Percentiles rank a stretch among this genome's conserved stretches.
These are phyloP conservation scores for Leccinum variicolor DNA, from an alignment of 768 basidiomycete species.

Conservation along the genomic window DNA sequence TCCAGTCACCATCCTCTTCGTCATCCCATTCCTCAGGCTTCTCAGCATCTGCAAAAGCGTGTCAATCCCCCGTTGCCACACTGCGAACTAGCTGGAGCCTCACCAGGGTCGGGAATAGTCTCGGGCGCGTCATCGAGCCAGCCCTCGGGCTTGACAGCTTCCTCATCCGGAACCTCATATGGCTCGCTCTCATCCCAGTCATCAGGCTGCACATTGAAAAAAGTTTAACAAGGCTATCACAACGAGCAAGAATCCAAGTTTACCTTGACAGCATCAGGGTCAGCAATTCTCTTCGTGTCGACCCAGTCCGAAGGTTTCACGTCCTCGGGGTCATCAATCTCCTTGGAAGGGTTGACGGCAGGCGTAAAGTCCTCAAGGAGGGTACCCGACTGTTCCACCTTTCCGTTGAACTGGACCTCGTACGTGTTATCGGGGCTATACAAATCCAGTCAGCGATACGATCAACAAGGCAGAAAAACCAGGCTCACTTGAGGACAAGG, in stretches of 20 bases:
- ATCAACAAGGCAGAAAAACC: not conserved
- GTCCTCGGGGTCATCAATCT: constrained; percentile 93
- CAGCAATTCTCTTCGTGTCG: constrained; percentile 80
- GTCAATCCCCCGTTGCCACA: not conserved
- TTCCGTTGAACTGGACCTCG: constrained; percentile 87
- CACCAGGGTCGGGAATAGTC: constrained; percentile 83
- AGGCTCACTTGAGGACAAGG: constrained; percentile 79
- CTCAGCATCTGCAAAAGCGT: constrained; percentile 54
- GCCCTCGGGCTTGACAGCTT: constrained; percentile 87
- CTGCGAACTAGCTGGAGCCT: constrained; percentile 13
- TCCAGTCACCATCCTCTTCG: constrained; percentile 99
- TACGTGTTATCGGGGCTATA: constrained; percentile 89
- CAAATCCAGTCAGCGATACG: not conserved
- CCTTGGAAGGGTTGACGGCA: constrained; percentile 85
- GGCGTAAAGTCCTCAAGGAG: constrained; percentile 94
- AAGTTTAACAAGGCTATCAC: not conserved
- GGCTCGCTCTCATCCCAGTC: constrained; percentile 99
- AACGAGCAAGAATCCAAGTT: not conserved
- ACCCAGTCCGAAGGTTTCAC: constrained; percentile 93
- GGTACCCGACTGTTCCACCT: constrained; percentile 71
- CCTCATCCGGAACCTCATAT: constrained; percentile 83
- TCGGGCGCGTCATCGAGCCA: constrained; percentile 91
- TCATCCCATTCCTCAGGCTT: constrained; percentile 99
- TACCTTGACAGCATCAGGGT: constrained; percentile 81
- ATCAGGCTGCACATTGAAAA: constrained; percentile 52